A percentile compares a stretch with the other conserved stretches of the same genome.
These are phyloP conservation scores for Suillus sp. DNA, from an alignment of 768 basidiomycete genomes.

Conservation along the genomic window DNA sequence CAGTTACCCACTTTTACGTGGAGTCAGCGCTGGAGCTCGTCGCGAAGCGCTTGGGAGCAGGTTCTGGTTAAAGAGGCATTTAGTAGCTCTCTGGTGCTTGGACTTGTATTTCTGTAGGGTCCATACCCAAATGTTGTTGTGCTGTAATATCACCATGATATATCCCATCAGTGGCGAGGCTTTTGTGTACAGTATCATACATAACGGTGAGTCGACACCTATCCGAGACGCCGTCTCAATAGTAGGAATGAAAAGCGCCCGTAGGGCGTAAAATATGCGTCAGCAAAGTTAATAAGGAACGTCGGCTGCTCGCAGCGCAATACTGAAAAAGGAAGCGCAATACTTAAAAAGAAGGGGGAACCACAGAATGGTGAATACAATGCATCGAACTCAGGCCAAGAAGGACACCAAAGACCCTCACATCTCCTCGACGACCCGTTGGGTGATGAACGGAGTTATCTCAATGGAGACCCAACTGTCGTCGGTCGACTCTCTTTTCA, in stretches of 20 bases:
- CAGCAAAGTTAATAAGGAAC: background rate
- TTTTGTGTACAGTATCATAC: background rate
- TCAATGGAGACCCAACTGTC: constrained; percentile 37
- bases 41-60: background rate
- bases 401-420: background rate
- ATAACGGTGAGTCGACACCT: background rate
- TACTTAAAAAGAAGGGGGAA: background rate
- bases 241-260: background rate
- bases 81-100: background rate
- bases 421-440: constrained; percentile 15
- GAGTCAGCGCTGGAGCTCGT: background rate
- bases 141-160: constrained; percentile 6
- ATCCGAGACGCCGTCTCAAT: constrained; percentile 1
- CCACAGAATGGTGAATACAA: background rate
- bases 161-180: background rate
- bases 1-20: background rate
- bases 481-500: constrained; percentile 17
- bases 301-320: constrained; percentile 1
- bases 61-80: background rate
- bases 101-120: background rate
- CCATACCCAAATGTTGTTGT: constrained; percentile 2
- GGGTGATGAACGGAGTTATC: constrained; percentile 26
- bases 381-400: background rate
- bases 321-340: background rate
- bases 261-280: background rate